A percentile compares a stretch with the other conserved stretches of the same genome.
Evolutionary conservation across 345 rosid genomes (phyloP).

Genomic region (Eucalyptus polyanthemos): DNA sequence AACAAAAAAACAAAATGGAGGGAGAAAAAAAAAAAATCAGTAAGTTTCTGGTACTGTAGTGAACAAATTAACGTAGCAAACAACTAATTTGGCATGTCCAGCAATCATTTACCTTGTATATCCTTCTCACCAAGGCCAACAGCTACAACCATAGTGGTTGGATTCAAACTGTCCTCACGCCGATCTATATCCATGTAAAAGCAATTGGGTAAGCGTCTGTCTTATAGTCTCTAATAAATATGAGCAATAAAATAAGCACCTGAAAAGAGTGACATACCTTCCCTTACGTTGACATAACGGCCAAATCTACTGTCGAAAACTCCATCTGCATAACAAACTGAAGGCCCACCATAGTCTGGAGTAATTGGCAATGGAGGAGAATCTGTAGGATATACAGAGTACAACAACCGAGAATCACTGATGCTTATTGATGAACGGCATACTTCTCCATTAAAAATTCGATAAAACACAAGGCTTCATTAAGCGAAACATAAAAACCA

Average conservation of each 20-base stretch:
- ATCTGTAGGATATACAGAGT: constrained; percentile 17
- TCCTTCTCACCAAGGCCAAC: constrained; percentile 25
- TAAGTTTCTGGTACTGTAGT: neutral
- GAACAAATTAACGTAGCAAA: neutral
- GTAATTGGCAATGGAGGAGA: constrained; percentile 54
- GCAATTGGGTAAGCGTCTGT: neutral
- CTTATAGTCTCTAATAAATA: neutral
- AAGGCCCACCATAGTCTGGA: constrained; percentile 69
- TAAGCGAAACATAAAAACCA: neutral
- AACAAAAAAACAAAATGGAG: neutral
- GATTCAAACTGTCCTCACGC: constrained; percentile 37
- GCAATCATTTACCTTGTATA: constrained; percentile 38
- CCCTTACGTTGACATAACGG: constrained; percentile 68
- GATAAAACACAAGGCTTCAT: neutral
- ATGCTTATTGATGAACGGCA: neutral
- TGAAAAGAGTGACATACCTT: constrained; percentile 33
- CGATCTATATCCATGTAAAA: constrained; percentile 36
- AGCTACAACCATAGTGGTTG: constrained; percentile 48
- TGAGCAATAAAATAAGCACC: neutral
- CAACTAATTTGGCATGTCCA: neutral
- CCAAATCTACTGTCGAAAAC: constrained; percentile 55
- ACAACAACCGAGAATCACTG: neutral
- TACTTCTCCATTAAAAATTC: neutral
- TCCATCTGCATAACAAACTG: constrained; percentile 79
- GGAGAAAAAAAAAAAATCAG: neutral